Evolutionary conservation across 495 filamentous ascomycete genomes (phyloP).

Genomic region (Talaromyces liani): DNA sequence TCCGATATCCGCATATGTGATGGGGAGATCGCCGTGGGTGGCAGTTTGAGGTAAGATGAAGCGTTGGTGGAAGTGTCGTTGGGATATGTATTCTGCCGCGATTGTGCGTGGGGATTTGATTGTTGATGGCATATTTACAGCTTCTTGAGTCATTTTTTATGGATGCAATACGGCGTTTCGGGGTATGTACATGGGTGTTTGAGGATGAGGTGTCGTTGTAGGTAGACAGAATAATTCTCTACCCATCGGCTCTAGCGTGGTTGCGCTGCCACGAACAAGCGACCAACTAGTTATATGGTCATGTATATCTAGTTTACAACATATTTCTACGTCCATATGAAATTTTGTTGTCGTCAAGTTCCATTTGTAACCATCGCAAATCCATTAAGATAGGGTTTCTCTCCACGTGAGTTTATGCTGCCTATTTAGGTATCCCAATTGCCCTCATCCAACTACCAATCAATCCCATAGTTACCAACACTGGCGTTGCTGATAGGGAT

Average conservation of each 20-base stretch:
- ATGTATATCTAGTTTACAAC: background rate
- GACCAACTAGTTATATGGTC: background rate
- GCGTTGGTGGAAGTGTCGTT: conserved; percentile 20
- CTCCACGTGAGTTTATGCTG: no score
- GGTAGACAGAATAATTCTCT: background rate
- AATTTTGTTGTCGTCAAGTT: background rate
- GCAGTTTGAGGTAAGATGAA: conserved; percentile 14
- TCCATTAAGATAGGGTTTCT: no score
- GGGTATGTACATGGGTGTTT: background rate
- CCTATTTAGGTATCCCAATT: no score
- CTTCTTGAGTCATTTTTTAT: background rate
- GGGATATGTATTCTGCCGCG: conserved; percentile 17
- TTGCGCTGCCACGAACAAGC: background rate
- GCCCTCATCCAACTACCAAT: no score
- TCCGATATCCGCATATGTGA: conserved; percentile 24
- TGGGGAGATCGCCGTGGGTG: conserved; percentile 15
- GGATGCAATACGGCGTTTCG: background rate
- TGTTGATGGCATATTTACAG: conserved; percentile 8
- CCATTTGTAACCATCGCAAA: background rate
- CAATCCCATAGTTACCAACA: no score
- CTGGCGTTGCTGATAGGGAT: background rate
- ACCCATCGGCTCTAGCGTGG: background rate
- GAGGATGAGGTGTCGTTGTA: background rate
- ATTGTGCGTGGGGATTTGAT: conserved; percentile 5
- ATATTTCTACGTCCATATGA: background rate